A percentile compares a stretch with the other conserved stretches of the same genome.
Evolutionary conservation across 352 stramenopile species (phyloP).

Genomic region (Globisporangium nagaii): DNA sequence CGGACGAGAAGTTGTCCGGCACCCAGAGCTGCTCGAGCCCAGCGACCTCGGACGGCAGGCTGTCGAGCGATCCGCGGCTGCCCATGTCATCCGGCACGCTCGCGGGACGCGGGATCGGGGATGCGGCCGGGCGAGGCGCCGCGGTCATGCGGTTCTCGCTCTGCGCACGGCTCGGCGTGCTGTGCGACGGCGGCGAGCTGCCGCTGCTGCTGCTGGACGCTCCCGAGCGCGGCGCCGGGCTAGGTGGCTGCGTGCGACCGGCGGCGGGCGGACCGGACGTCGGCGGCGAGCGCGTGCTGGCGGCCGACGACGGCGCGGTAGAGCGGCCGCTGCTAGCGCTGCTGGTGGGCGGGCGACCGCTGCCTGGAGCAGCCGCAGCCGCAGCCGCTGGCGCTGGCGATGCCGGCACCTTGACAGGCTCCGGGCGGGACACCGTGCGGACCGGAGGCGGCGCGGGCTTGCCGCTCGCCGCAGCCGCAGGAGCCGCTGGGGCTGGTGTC

Average conservation of each 20-base stretch:
- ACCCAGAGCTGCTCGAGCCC: constrained; percentile 84
- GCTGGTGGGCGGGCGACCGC: constrained; percentile 1
- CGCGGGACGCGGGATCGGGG: too few species aligned
- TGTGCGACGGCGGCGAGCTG: background rate
- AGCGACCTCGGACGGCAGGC: constrained; percentile 47
- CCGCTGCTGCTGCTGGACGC: constrained; percentile 1
- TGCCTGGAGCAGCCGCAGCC: constrained; percentile 6
- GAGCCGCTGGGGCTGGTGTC: constrained; percentile 2
- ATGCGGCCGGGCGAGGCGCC: constrained; percentile 5
- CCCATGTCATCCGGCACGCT: constrained; percentile 15
- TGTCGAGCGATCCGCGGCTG: constrained; percentile 48
- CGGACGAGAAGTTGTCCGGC: constrained; percentile 79
- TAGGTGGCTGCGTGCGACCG: background rate
- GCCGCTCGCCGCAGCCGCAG: constrained; percentile 11
- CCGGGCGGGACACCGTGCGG: constrained; percentile 7
- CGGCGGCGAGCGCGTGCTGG: constrained; percentile 20
- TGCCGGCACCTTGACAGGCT: constrained; percentile 8
- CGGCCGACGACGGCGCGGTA: constrained; percentile 15
- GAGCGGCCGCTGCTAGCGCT: background rate
- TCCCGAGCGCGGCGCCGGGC: constrained; percentile 13
- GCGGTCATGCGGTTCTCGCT: constrained; percentile 18
- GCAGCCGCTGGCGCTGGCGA: constrained; percentile 10
- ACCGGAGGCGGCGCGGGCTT: constrained; percentile 6
- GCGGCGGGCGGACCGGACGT: constrained; percentile 16
- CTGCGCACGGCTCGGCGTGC: background rate